phyloP scores from a whole-genome alignment of 768 basidiomycete species.

The Suillus lakei region DNA sequence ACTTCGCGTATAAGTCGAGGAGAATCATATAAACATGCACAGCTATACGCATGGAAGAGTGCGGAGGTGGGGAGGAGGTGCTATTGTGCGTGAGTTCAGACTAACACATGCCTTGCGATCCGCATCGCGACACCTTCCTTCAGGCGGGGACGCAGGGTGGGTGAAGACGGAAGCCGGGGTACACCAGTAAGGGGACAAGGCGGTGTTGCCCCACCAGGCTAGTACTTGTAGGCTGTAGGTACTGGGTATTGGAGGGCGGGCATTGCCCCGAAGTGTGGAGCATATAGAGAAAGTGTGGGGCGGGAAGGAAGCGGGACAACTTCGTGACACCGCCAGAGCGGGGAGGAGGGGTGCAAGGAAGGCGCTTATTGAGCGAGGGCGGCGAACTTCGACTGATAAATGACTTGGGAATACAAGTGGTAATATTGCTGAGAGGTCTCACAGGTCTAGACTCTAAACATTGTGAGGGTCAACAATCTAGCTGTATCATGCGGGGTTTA shows the following conservation, averaged over 20 bases:
- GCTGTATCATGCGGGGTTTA: not conserved
- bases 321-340: not conserved
- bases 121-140: not conserved
- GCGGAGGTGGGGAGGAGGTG: not conserved
- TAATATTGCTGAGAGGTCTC: not conserved
- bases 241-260: not conserved
- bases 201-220: not conserved
- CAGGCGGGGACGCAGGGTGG: not conserved
- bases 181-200: not conserved
- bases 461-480: not conserved
- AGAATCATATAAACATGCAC: not conserved
- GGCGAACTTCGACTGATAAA: not conserved
- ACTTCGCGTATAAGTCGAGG: not conserved
- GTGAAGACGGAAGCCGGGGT: not conserved
- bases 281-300: not conserved
- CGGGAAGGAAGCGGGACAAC: not conserved
- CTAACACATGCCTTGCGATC: not conserved
- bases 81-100: not conserved
- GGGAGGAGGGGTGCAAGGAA: not conserved
- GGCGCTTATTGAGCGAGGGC: not conserved
- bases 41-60: not conserved
- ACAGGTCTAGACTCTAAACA: not conserved
- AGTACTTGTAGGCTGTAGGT: not conserved
- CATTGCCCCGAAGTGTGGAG: not conserved
- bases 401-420: not conserved